Conservation (phyloP, 352 stramenopile species). For the Globisporangium cylindrosporum region DNA sequence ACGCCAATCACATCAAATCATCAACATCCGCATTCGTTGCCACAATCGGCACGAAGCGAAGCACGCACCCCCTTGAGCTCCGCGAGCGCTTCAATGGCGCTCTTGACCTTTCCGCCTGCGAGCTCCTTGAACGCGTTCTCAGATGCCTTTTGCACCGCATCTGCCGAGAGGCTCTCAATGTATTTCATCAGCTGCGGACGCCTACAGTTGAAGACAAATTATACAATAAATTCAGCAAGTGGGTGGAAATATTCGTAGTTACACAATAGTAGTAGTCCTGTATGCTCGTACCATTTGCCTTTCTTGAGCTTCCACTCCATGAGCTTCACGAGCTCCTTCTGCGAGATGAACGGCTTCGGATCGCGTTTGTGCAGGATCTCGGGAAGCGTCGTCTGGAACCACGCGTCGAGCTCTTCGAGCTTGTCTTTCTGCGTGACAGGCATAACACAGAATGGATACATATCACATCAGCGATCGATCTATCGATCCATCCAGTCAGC, state of each 20-base stretch:
- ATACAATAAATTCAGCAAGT: background rate
- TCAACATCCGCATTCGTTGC: background rate
- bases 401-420: slow-evolving; percentile 54
- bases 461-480: background rate
- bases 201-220: slow-evolving; percentile 23
- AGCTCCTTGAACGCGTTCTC: slow-evolving; percentile 33
- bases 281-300: slow-evolving; percentile 58
- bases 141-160: slow-evolving; percentile 50
- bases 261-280: background rate
- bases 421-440: slow-evolving; percentile 43
- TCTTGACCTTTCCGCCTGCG: slow-evolving; percentile 26
- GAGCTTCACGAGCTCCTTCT: slow-evolving; percentile 54
- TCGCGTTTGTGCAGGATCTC: slow-evolving; percentile 41
- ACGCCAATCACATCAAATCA: background rate
- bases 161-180: slow-evolving; percentile 37
- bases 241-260: background rate
- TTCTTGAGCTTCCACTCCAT: slow-evolving; percentile 88
- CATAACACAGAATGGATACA: background rate
- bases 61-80: slow-evolving; percentile 63
- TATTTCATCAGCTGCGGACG: slow-evolving; percentile 77
- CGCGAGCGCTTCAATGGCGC: slow-evolving; percentile 47
- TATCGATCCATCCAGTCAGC: background rate
- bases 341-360: slow-evolving; percentile 44
- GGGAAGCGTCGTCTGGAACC: slow-evolving; percentile 47
- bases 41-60: background rate